Evolutionary conservation across 257 asterid species (phyloP), one percentile per base, ranked within the genome.

Genomic region (Penstemon newberryi): DNA sequence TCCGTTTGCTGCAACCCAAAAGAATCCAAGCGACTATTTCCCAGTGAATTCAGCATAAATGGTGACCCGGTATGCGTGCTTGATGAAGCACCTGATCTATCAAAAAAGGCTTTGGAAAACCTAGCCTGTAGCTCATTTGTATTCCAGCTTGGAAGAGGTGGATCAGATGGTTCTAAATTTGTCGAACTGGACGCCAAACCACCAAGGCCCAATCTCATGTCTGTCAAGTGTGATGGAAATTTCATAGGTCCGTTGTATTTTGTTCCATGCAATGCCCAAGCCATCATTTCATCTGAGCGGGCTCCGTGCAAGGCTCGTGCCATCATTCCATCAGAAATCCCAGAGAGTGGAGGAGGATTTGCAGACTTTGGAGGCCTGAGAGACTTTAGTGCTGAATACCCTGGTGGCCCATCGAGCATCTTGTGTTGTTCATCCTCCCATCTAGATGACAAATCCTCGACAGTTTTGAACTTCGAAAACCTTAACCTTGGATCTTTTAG

Each of bases 341-440:
- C 88, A 58, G 96, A 70, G 71, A 88, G 74, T 67, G 78, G 60
- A 64, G 76, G 60, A 41, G 86, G 73, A 52, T 79, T 88, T 25
- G 73, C 56, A 18, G 82, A 68, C 65, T 82, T 81, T 25, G 83
- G 74, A 57, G 87, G 88, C 74, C 71, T 79, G 60, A 56, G 52
- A 56, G 92, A 74, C 71, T 68, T 86, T 13, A 79, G 72, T 3
- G 68, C 60, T 3, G 80, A 77, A 75, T 75, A 59, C n/a, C 74
- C 79, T 3, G 89, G 88, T 3, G 89, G 88, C 38, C 83, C 89
- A 55, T 90, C 96, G 19, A 84, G 71, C 77, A 94, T 77, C 91
- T 89, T 91, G 60, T 64, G 76, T 72, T 94, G 97, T 70, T 94
- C 97, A 65, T 86, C 97, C 73, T 89, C 96, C 99, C 99, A 94